phyloP scores from a whole-genome alignment of 2,329 filamentous ascomycete species.

The Incumbomyces lentus region DNA sequence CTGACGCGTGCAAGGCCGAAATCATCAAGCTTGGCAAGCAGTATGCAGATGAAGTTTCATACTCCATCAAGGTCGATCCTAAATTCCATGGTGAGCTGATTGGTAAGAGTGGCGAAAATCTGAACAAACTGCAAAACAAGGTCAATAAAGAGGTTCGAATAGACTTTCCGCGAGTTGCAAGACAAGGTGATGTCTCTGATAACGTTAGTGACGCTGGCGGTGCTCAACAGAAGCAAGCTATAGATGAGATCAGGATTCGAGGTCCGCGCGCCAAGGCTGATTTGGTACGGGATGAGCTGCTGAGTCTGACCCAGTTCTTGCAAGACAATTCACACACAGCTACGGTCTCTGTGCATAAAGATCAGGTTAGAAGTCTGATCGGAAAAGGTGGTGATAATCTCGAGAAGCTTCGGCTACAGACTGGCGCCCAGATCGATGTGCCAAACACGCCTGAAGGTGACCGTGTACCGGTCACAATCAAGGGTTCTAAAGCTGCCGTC shows the following conservation, averaged over 20 bases:
- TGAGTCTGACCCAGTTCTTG: constrained; percentile 78
- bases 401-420: constrained; percentile 75
- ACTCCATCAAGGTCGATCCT: constrained; percentile 79
- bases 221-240: constrained; percentile 57
- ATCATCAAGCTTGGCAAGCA: constrained; percentile 70
- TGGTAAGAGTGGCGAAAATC: constrained; percentile 73
- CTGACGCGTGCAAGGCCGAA: constrained; percentile 71
- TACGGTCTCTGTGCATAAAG: constrained; percentile 75
- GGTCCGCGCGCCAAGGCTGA: constrained; percentile 90
- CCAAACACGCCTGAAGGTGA: constrained; percentile 67
- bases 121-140: constrained; percentile 82
- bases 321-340: constrained; percentile 76
- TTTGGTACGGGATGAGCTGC: constrained; percentile 80
- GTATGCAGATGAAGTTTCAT: constrained; percentile 81
- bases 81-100: constrained; percentile 94
- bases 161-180: constrained; percentile 68
- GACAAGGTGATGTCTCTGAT: constrained; percentile 61
- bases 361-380: constrained; percentile 86
- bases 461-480: constrained; percentile 77
- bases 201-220: constrained; percentile 55
- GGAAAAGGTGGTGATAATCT: constrained; percentile 82
- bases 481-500: constrained; percentile 84
- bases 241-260: constrained; percentile 83
- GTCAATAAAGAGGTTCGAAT: constrained; percentile 73
- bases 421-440: constrained; percentile 84